A percentile compares a stretch with the other conserved stretches of the same genome.
phyloP scores from a whole-genome alignment of 1,139 yeast species.

The Scheffersomyces insectosa region DNA sequence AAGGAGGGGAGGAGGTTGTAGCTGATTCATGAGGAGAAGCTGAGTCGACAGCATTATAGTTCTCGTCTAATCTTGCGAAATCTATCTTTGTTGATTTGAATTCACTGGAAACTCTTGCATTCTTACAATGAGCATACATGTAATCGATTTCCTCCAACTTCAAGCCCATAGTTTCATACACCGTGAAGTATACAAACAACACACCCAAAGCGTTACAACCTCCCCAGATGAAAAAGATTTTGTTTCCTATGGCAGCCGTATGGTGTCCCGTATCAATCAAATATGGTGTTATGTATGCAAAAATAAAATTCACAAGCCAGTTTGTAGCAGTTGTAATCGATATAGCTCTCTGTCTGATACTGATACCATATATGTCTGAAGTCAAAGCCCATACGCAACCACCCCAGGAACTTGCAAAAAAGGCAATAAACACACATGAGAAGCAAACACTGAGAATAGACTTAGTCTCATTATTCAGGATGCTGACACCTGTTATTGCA shows the following conservation, averaged over 20 bases:
- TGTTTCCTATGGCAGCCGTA: constrained; percentile 63
- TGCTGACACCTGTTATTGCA: constrained; percentile 64
- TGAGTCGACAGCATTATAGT: constrained; percentile 8
- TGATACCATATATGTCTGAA: constrained; percentile 72
- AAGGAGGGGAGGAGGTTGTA: not conserved
- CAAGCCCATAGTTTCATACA: constrained; percentile 49
- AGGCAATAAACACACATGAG: constrained; percentile 68
- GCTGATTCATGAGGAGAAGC: constrained; percentile 7
- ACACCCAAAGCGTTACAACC: constrained; percentile 58
- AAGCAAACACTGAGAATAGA: constrained; percentile 49
- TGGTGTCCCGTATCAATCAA: constrained; percentile 63
- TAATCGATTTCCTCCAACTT: constrained; percentile 48
- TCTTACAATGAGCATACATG: constrained; percentile 40
- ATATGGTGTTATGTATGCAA: constrained; percentile 72
- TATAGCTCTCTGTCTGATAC: constrained; percentile 74
- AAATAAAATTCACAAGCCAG: constrained; percentile 75
- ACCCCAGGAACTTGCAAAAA: constrained; percentile 81
- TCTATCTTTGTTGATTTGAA: constrained; percentile 42
- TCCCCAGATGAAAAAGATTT: constrained; percentile 77
- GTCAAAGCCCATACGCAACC: constrained; percentile 77
- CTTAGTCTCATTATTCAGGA: constrained; percentile 36
- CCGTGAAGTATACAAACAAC: constrained; percentile 39
- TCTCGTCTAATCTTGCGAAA: constrained; percentile 18
- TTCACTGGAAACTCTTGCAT: constrained; percentile 43
- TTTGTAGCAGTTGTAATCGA: constrained; percentile 73